Base-by-base conservation (phyloP, 257 asterid species). In the Solanum corneliomulleri region DNA sequence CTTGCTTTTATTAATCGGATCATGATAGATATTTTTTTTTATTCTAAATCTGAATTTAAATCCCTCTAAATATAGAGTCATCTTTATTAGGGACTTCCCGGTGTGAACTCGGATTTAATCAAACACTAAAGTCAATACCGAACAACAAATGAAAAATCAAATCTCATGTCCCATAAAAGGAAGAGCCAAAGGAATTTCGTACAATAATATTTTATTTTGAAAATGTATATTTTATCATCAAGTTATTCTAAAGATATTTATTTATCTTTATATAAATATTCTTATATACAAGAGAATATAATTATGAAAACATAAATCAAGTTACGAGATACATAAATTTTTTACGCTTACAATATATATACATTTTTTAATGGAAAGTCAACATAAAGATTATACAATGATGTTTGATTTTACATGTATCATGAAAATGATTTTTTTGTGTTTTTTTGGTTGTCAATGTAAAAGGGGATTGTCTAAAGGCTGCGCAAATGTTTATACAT, bases 11-110 rank as follows among this genome's bases (percentile, higher is more conserved):
- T 0, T 4, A 9, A 52, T 9, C 3, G n/a, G 62, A 9, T 52
- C 20, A 2, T 18, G 62, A 4, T 52, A 23, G 4, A 10, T 52
- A 52, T 0, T 6, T 16, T 6, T 52, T 52, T 52, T 52, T 2
- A 52, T 6, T 52, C 0, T 52, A 18, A 0, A 6, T 52, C 7
- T 0, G 11, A 0, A 0, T 18, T 52, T 18, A 9, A 52, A 52
- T 52, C 4, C 1, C 3, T 6, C n/a, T 52, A 10, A 52, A 52
- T 52, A 52, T 1, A 52, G 10, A 52, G 23, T 52, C 23, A 52
- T 52, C 23, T 52, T 52, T 37, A 37, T 37, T 37, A 37, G 4
- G 11, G 11, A 52, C 0, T 52, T 52, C 1, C 2, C 4, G n/a
- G 1, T 52, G 18, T 9, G 4, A 52, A 7, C 60, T 47, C 20